Conservation (phyloP, 2,329 filamentous ascomycete species). For the Fusarium luffae region DNA sequence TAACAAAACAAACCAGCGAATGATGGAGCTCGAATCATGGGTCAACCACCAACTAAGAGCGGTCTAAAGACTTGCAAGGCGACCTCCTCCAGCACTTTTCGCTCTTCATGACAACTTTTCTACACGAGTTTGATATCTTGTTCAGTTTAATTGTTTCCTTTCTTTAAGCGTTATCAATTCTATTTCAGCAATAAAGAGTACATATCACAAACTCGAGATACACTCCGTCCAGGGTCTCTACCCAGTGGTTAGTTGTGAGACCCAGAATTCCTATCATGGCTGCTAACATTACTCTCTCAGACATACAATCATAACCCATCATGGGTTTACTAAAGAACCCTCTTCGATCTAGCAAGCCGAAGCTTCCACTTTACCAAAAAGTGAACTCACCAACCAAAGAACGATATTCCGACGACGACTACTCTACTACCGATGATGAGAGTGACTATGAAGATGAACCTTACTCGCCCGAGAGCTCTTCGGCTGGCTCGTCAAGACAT, state of each 20-base stretch:
- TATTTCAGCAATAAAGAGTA: background rate
- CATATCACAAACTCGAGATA: slow-evolving; percentile 10
- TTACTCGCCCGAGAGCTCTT: slow-evolving; percentile 56
- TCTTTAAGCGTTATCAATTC: background rate
- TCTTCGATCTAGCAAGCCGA: slow-evolving; percentile 59
- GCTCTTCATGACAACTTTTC: background rate
- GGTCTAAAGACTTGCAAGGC: slow-evolving; percentile 6
- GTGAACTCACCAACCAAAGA: slow-evolving; percentile 59
- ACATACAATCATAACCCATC: slow-evolving; percentile 27
- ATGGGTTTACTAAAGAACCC: slow-evolving; percentile 65
- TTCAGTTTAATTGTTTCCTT: background rate
- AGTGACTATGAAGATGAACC: slow-evolving; percentile 58
- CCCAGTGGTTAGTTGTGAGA: slow-evolving; percentile 19
- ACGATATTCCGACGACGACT: slow-evolving; percentile 62
- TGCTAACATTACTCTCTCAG: slow-evolving; percentile 16
- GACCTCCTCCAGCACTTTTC: background rate
- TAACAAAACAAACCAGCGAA: slow-evolving; percentile 44
- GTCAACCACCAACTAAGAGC: slow-evolving; percentile 13
- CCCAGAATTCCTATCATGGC: slow-evolving; percentile 15
- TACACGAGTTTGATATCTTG: background rate
- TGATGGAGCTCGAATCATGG: slow-evolving; percentile 33
- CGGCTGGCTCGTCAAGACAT: slow-evolving; percentile 65
- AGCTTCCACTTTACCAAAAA: slow-evolving; percentile 64
- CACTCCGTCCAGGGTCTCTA: slow-evolving; percentile 15
- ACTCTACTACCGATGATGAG: slow-evolving; percentile 60